phyloP scores from a whole-genome alignment of 163 green algal genomes.

The Dunaliella salina region DNA sequence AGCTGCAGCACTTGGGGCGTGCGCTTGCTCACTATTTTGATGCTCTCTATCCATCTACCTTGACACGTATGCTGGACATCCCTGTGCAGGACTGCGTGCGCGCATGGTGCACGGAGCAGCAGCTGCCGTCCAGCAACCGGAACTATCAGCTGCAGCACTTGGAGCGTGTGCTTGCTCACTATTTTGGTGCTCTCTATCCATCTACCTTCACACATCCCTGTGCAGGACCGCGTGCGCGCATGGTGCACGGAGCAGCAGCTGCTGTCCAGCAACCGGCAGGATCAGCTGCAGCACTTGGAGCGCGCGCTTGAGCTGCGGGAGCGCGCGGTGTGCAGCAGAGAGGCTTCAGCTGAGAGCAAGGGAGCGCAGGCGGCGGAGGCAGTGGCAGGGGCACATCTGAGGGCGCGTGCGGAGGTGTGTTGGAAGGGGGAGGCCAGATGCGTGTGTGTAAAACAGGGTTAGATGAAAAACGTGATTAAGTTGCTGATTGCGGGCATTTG shows the following conservation, averaged over 20 bases:
- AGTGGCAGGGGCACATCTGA: slow-evolving; percentile 2
- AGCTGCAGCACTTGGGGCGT: slow-evolving; percentile 32
- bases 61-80: too few relatives aligned
- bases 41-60: too few relatives aligned
- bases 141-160: slow-evolving; percentile 39
- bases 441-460: too few relatives aligned
- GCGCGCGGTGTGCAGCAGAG: slow-evolving; percentile 24
- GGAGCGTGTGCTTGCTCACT: slow-evolving; percentile 17
- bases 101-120: not conserved
- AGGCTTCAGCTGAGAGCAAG: slow-evolving; percentile 35
- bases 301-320: slow-evolving; percentile 34
- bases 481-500: too few relatives aligned
- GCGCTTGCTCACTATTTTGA: too few relatives aligned
- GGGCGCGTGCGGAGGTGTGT: slow-evolving; percentile 11
- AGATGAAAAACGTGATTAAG: too few relatives aligned
- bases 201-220: too few relatives aligned
- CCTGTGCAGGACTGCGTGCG: not conserved
- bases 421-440: too few relatives aligned
- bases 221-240: not conserved
- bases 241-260: not conserved
- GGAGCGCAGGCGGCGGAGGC: slow-evolving; percentile 36
- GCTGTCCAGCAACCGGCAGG: slow-evolving; percentile 15
- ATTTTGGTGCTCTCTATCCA: not conserved
- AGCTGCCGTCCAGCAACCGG: not conserved
- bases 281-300: slow-evolving; percentile 35